Base-by-base conservation (phyloP, 2,329 filamentous ascomycete genomes). In the Verticillium nonalfalfae region DNA sequence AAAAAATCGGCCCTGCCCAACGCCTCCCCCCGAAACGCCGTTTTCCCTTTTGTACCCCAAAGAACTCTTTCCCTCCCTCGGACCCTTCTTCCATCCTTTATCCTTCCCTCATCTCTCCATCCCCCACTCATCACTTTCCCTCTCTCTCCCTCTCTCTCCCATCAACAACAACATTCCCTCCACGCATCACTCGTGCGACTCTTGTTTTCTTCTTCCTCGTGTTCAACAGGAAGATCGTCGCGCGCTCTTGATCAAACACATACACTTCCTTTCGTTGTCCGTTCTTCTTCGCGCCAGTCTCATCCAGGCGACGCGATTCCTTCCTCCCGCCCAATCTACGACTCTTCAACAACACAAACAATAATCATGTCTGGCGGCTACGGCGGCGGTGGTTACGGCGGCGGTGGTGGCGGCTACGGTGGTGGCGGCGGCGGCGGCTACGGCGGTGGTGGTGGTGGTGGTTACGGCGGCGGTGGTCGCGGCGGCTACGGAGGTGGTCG, bases 401-500 rank as follows among this genome's bases (percentile, higher is more conserved):
- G 70, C 61, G 69, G 69, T 64, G 64, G 65, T 59, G 63, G 69
- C 56, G 66, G 66, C 64, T 64, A 68, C 57, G 69, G 69, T 59
- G 68, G 73, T 59, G 68, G 70, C 58, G 68, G 70, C 61, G 54
- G 63, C 66, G 66, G 69, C 58, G 67, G 68, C 64, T 63, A 65
- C 63, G 64, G 70, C 56, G 67, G 66, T 65, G 65, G 69, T 58
- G 68, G 69, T 58, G 67, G 73, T 59, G 68, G 70, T 57, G 68
- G 69, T 64, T 66, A 66, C 62, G 67, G 69, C 63, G 66, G 70
- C 61, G 65, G 68, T 61, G 73, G 72, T 61, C 67, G 70, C 58
- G 69, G 73, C 52, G 72, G 76, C 67, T 77, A 75, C 64, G 71
- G 75, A 67, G 76, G 79, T 75, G 72, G 79, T 72, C 70, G 74